Percentiles rank a stretch among this genome's conserved stretches.
phyloP scores from a whole-genome alignment of 2,329 filamentous ascomycete species.

The Nannizzia gypsea region DNA sequence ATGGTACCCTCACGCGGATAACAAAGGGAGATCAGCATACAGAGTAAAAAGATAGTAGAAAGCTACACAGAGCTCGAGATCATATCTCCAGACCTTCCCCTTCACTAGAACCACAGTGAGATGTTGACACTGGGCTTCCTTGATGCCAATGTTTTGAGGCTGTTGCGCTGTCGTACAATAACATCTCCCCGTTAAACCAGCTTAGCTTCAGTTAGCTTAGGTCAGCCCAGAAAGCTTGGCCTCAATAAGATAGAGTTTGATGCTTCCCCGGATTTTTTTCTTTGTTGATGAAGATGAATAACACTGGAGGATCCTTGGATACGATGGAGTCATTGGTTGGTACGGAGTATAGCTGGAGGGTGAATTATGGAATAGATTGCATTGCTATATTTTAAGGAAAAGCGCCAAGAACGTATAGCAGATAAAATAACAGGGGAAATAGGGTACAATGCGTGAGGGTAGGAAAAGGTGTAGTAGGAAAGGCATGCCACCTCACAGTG shows the following conservation, averaged over 20 bases:
- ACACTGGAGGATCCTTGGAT: no score
- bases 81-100: not conserved
- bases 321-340: no score
- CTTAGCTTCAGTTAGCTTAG: not conserved
- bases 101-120: not conserved
- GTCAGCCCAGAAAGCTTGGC: not conserved
- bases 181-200: not conserved
- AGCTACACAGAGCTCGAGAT: not conserved
- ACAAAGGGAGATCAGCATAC: not conserved
- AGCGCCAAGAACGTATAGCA: slow-evolving; percentile 5
- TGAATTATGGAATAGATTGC: slow-evolving; percentile 3
- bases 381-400: slow-evolving; percentile 4
- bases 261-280: not conserved
- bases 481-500: not conserved
- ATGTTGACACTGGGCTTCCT: not conserved
- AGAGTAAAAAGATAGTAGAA: not conserved
- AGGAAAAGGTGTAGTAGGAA: not conserved
- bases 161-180: not conserved
- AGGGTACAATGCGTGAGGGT: not conserved
- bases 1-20: not conserved
- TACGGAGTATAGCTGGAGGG: not conserved
- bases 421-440: slow-evolving; percentile 1
- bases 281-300: no score
- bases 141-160: not conserved
- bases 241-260: not conserved